phyloP scores from a whole-genome alignment of 768 basidiomycete genomes.

The Tricholoma terreum region DNA sequence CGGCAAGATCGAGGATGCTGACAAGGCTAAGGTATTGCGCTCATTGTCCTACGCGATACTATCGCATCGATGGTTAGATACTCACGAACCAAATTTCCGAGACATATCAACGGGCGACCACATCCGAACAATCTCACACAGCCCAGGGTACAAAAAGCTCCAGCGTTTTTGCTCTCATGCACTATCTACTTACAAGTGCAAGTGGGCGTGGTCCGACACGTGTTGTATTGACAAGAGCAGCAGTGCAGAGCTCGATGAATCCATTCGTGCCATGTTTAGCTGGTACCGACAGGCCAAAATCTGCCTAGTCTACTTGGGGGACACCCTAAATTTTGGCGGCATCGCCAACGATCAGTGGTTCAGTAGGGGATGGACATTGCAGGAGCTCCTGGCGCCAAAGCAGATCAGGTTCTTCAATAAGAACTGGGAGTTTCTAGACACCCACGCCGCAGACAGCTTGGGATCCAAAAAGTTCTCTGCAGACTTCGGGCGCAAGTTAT shows the following conservation, averaged over 20 bases:
- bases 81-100: neutral
- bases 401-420: constrained; percentile 22
- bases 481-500: neutral
- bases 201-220: constrained; percentile 32
- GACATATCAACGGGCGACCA: neutral
- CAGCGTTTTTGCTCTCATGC: constrained; percentile 12
- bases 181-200: constrained; percentile 22
- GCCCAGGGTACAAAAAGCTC: neutral
- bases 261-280: constrained; percentile 31
- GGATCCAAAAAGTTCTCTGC: neutral
- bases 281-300: constrained; percentile 26
- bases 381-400: constrained; percentile 26
- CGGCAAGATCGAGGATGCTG: too few relatives aligned
- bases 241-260: constrained; percentile 24
- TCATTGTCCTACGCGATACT: neutral
- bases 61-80: constrained; percentile 4
- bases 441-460: neutral
- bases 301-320: constrained; percentile 24
- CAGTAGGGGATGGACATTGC: constrained; percentile 16
- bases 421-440: constrained; percentile 21
- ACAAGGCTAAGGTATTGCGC: too few relatives aligned
- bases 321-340: constrained; percentile 9
- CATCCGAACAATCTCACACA: too few relatives aligned
- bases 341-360: constrained; percentile 25
- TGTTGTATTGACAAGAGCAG: constrained; percentile 6